Conservation (phyloP, 371 early-diverging fungal genomes). For the Mucor racemosus region DNA sequence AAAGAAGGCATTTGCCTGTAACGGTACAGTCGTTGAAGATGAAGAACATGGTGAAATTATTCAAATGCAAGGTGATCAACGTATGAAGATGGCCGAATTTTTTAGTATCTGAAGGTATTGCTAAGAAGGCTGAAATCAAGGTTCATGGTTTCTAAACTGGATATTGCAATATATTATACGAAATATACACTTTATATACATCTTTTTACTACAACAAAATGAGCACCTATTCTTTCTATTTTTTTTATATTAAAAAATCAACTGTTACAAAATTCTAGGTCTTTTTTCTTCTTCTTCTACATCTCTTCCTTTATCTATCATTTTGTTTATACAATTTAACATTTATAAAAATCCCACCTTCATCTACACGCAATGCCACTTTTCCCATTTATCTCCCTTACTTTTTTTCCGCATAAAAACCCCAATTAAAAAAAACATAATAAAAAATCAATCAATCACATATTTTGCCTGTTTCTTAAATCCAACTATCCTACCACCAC, state of each 20-base stretch:
- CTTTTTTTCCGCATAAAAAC: constrained; percentile 4
- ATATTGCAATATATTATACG: not conserved
- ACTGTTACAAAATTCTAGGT: constrained; percentile 3
- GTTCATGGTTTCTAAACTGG: constrained; percentile 91
- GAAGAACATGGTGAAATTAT: constrained; percentile 89
- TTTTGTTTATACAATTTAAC: not conserved
- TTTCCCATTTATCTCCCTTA: not conserved
- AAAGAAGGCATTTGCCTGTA: constrained; percentile 96
- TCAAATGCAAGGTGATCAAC: constrained; percentile 96
- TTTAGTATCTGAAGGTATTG: constrained; percentile 75
- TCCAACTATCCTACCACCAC: too few species aligned
- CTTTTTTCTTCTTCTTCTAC: not conserved
- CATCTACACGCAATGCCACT: not conserved
- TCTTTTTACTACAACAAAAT: constrained; percentile 8
- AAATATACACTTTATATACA: not conserved
- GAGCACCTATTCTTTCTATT: too few species aligned
- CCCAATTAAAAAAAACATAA: not conserved
- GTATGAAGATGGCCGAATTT: constrained; percentile 81
- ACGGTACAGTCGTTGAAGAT: constrained; percentile 92
- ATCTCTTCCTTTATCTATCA: not conserved
- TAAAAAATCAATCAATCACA: not conserved
- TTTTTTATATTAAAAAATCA: too few species aligned
- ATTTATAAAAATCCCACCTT: not conserved
- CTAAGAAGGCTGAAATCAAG: constrained; percentile 83
- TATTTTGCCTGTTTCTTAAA: not conserved